Evolutionary conservation across 2,329 filamentous ascomycete species (phyloP), one percentile per base, ranked within the genome.

Genomic region (Huntiella abstrusa): DNA sequence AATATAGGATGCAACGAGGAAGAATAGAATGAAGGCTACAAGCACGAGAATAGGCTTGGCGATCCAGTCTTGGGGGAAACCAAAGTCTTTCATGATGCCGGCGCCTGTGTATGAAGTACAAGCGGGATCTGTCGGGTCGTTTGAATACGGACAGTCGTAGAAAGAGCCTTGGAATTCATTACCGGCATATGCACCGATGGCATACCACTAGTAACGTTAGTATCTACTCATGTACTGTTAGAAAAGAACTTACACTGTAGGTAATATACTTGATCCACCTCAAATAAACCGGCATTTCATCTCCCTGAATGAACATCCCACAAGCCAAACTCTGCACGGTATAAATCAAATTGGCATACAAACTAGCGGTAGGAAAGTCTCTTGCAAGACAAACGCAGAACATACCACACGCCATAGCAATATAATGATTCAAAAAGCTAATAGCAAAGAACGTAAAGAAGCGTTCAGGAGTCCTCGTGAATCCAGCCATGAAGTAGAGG

Each of bases 401-500:
- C 52, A 77, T 75, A 1, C 82, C 80, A 54, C 81, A 80, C 1
- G 74, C 80, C 7, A 87, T 73, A 1, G 80, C 74, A 33, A 83
- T 77, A 52, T 83, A 84, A 49, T 87, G 82, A 39, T 75, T 77
- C 3, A 86, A 58, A 4, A 87, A 58, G 0, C 77, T 70, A 34
- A 85, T 66, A 2, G 69, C 64, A 52, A 86, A 79, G 61, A 85
- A 87, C 1, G 70, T 75, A 49, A 87, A 77, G 58, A 85, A 86
- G 46, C 79, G 73, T 1, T 55, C 60, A 0, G 68, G 72, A 6
- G 77, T 69, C 2, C 69, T 65, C 41, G 81, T 73, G 53, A 85
- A 83, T 0, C 80, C 80, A 5, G 75, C 73, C 77, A 86, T 84
- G 57, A 83, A 86, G 58, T 86, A 87, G 55, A 77, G 78, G 5